These are phyloP conservation scores for Pontederia paniculata DNA, from an alignment of 176 grass and related monocot genomes.

Conservation along the genomic window DNA sequence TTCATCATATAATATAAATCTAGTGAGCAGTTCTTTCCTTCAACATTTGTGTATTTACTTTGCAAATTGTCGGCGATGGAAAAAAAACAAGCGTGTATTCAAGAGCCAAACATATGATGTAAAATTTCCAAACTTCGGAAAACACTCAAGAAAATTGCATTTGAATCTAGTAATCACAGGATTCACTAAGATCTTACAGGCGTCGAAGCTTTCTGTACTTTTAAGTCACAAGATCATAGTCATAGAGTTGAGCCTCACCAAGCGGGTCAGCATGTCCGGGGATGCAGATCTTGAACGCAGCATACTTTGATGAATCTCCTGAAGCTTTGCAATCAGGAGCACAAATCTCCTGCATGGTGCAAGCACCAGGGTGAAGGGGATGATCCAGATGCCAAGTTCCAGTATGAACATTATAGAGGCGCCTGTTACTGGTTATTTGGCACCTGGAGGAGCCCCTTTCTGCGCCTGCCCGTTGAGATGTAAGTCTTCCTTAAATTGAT, in stretches of 20 bases:
- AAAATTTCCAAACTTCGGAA: too few relatives aligned
- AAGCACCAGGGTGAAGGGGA: slow-evolving; percentile 66
- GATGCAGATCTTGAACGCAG: slow-evolving; percentile 16
- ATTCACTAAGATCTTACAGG: background rate
- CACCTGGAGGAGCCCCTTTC: background rate
- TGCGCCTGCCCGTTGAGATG: background rate
- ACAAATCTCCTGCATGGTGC: slow-evolving; percentile 53
- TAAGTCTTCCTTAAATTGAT: too few relatives aligned
- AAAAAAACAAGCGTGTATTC: too few relatives aligned
- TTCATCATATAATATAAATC: too few relatives aligned
- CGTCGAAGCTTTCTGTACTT: background rate
- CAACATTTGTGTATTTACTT: too few relatives aligned
- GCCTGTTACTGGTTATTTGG: background rate
- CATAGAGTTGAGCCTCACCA: slow-evolving; percentile 62
- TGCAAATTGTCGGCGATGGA: too few relatives aligned
- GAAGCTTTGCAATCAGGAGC: slow-evolving; percentile 43
- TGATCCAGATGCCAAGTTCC: slow-evolving; percentile 55
- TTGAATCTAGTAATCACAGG: too few relatives aligned
- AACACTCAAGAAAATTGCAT: too few relatives aligned
- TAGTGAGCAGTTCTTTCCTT: too few relatives aligned
- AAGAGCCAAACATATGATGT: too few relatives aligned
- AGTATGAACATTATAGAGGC: slow-evolving; percentile 35
- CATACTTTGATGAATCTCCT: slow-evolving; percentile 37
- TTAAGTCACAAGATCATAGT: slow-evolving; percentile 32
- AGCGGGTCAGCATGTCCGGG: slow-evolving; percentile 35